Conservation (phyloP, 306 rosid genomes). For the Inga laurina region DNA sequence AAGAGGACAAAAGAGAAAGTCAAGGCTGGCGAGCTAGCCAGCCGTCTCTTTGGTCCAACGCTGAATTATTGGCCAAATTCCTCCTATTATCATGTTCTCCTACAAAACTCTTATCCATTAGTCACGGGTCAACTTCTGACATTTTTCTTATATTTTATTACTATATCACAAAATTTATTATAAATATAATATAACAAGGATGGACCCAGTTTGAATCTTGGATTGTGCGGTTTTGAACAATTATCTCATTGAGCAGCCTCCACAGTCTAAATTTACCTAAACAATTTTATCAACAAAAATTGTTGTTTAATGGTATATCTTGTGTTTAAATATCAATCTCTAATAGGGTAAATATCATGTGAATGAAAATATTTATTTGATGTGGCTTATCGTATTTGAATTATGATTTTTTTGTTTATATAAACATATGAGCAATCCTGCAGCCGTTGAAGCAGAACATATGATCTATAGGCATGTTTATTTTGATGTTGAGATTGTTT, state of each 20-base stretch:
- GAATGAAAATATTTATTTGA: background rate
- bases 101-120: background rate
- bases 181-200: no score
- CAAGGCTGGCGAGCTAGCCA: slow-evolving; percentile 27
- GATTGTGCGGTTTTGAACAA: background rate
- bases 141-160: no score
- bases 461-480: no score
- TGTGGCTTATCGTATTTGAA: background rate
- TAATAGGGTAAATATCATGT: background rate
- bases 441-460: background rate
- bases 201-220: background rate
- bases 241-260: no score
- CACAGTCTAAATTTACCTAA: no score
- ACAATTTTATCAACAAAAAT: no score
- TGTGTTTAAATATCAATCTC: background rate
- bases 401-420: background rate
- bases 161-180: background rate
- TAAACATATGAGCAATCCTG: background rate
- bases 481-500: no score
- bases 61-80: background rate
- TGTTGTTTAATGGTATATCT: background rate
- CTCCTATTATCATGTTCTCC: background rate
- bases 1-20: slow-evolving; percentile 20
- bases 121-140: background rate
- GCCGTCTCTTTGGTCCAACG: slow-evolving; percentile 21